Conservation (phyloP, 352 stramenopile genomes). For the Phytophthora pluvialis region DNA sequence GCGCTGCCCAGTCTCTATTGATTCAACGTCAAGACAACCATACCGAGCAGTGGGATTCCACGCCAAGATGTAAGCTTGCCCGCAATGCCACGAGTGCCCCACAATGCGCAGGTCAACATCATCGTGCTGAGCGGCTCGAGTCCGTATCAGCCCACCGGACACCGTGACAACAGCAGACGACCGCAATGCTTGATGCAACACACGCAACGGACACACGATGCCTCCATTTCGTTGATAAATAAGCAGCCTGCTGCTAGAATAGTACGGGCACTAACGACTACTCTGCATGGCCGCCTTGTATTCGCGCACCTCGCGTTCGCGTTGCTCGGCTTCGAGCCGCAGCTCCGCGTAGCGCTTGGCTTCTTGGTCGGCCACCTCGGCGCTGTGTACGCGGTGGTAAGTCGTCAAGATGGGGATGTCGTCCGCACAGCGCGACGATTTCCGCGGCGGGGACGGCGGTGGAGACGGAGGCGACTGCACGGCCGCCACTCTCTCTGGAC, state of each 20-base stretch:
- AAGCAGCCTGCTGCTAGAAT: neutral
- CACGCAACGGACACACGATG: neutral
- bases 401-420: constrained; percentile 80
- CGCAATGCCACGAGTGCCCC: constrained; percentile 17
- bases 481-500: constrained; percentile 5
- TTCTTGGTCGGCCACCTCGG: constrained; percentile 58
- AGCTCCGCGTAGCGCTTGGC: constrained; percentile 48
- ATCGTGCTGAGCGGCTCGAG: constrained; percentile 7
- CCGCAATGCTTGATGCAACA: constrained; percentile 1
- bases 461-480: constrained; percentile 11
- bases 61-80: constrained; percentile 15
- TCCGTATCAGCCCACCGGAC: too few species aligned
- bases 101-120: constrained; percentile 1
- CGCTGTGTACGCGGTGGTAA: constrained; percentile 75
- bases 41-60: constrained; percentile 21
- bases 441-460: constrained; percentile 22
- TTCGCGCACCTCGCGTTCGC: constrained; percentile 62
- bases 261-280: constrained; percentile 2
- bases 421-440: constrained; percentile 44
- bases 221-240: constrained; percentile 24
- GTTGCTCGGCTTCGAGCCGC: constrained; percentile 54
- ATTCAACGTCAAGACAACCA: neutral
- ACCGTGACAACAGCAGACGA: neutral
- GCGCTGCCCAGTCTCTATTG: constrained; percentile 9
- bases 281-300: constrained; percentile 58